phyloP scores from a whole-genome alignment of 495 filamentous ascomycete genomes.

The Hyaloscypha variabilis region DNA sequence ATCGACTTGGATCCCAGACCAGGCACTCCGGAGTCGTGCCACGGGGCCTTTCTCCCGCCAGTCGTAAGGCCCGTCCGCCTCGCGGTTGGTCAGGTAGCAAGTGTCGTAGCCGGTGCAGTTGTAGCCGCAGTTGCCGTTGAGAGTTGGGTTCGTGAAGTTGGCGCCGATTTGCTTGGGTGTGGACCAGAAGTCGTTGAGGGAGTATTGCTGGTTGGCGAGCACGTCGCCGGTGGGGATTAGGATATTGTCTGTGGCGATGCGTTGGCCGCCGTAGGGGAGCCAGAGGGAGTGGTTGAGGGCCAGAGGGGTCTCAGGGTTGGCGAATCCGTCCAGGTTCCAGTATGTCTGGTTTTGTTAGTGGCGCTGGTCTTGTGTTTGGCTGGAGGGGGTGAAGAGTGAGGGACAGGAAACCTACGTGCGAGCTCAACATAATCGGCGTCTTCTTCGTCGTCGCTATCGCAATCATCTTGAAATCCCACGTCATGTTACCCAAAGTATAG shows the following conservation, averaged over 20 bases:
- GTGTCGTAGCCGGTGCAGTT: constrained; percentile 75
- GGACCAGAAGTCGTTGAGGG: constrained; percentile 74
- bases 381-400: neutral
- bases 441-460: constrained; percentile 57
- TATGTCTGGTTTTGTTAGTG: constrained; percentile 61
- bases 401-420: constrained; percentile 38
- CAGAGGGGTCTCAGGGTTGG: constrained; percentile 58
- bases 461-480: constrained; percentile 58
- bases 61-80: constrained; percentile 56
- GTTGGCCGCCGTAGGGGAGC: constrained; percentile 70
- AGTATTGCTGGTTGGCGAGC: constrained; percentile 57
- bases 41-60: constrained; percentile 60
- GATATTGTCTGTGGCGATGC: constrained; percentile 74
- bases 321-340: constrained; percentile 87
- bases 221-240: constrained; percentile 80
- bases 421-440: constrained; percentile 69
- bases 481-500: constrained; percentile 57
- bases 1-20: constrained; percentile 73
- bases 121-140: constrained; percentile 64
- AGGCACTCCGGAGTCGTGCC: constrained; percentile 61
- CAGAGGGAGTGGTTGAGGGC: constrained; percentile 74
- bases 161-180: constrained; percentile 74
- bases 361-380: neutral
- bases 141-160: constrained; percentile 59
- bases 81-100: constrained; percentile 47